phyloP scores from a whole-genome alignment of 495 filamentous ascomycete genomes.

The Xylaria longipes region DNA sequence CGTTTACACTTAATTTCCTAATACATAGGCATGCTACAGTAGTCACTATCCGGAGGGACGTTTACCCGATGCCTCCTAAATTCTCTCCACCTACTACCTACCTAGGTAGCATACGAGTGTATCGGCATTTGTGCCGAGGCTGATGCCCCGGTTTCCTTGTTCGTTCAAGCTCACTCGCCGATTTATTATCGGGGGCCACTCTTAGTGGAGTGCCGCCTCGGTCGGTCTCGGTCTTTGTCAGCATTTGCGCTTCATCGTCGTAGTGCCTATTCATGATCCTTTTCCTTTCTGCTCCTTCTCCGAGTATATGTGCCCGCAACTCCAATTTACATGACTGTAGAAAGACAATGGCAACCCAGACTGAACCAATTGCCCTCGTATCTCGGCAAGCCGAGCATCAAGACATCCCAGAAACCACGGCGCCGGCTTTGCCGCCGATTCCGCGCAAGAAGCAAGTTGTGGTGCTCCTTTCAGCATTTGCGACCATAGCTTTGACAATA shows the following conservation, averaged over 20 bases:
- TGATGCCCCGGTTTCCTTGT: neutral
- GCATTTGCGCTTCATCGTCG: neutral
- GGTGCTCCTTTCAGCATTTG: slow-evolving; percentile 52
- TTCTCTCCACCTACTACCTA: no score
- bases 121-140: no score
- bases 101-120: no score
- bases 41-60: no score
- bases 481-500: slow-evolving; percentile 54
- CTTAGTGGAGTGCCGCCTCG: slow-evolving; percentile 5
- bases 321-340: neutral
- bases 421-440: slow-evolving; percentile 38
- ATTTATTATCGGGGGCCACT: slow-evolving; percentile 18
- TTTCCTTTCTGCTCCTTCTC: neutral
- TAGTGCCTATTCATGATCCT: neutral
- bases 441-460: slow-evolving; percentile 51
- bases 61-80: no score
- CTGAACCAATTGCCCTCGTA: slow-evolving; percentile 29
- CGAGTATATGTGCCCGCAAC: neutral
- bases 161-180: neutral
- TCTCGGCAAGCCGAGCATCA: slow-evolving; percentile 16
- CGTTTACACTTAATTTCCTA: no score
- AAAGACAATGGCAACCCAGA: slow-evolving; percentile 18
- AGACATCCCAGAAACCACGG: slow-evolving; percentile 14
- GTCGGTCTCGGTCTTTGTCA: slow-evolving; percentile 9
- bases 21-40: no score